Evolutionary conservation across 441 rosid genomes (phyloP).

Genomic region (Kokia cookei): DNA sequence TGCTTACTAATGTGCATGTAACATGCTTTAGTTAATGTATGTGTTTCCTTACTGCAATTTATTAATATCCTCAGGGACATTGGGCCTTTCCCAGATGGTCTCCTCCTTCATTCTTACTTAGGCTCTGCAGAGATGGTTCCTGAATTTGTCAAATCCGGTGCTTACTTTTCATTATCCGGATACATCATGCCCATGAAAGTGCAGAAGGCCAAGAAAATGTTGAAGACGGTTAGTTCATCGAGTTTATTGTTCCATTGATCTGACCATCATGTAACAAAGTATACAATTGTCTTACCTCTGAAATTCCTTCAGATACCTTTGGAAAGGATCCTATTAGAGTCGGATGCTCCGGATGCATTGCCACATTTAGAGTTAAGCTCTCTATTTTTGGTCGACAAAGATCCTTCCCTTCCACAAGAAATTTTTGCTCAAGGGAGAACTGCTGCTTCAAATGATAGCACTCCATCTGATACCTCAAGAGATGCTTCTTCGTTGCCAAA

Average conservation of each 20-base stretch:
- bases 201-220: slow-evolving; percentile 60
- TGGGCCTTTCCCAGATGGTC: slow-evolving; percentile 84
- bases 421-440: slow-evolving; percentile 20
- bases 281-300: background rate
- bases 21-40: background rate
- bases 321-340: slow-evolving; percentile 79
- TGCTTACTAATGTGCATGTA: background rate
- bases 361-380: slow-evolving; percentile 46
- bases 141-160: slow-evolving; percentile 74
- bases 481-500: slow-evolving; percentile 27
- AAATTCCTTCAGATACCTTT: slow-evolving; percentile 50
- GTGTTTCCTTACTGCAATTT: slow-evolving; percentile 3
- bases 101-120: slow-evolving; percentile 83
- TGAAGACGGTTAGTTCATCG: slow-evolving; percentile 50
- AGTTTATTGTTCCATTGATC: background rate
- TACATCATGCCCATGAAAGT: slow-evolving; percentile 66
- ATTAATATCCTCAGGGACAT: slow-evolving; percentile 33
- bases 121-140: slow-evolving; percentile 93
- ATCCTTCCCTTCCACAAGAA: slow-evolving; percentile 30
- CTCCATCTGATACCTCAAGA: slow-evolving; percentile 15
- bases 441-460: slow-evolving; percentile 16
- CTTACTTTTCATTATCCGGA: slow-evolving; percentile 88
- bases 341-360: slow-evolving; percentile 92
- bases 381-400: slow-evolving; percentile 47
- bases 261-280: background rate